Conservation (phyloP, 192 early-diverging fungal species). For the Podila verticillata region DNA sequence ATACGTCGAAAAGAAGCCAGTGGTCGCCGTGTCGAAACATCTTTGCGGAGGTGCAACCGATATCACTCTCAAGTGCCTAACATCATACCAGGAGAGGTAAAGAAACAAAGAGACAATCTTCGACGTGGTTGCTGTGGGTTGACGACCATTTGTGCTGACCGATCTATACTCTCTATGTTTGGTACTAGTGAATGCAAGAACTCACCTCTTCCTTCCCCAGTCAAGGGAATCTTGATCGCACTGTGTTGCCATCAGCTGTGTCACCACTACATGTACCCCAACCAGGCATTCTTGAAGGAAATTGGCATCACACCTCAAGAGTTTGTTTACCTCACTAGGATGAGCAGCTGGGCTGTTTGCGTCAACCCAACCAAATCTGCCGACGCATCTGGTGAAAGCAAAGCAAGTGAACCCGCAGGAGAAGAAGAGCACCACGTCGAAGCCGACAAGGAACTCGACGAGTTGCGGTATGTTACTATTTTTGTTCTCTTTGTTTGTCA, state of each 20-base stretch:
- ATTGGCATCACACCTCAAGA: constrained; percentile 59
- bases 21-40: constrained; percentile 89
- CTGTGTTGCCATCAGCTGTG: constrained; percentile 92
- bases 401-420: constrained; percentile 26
- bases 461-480: constrained; percentile 50
- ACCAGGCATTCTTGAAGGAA: constrained; percentile 68
- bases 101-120: not conserved
- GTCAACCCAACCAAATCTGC: constrained; percentile 38
- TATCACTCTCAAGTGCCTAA: constrained; percentile 79
- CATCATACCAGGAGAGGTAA: constrained; percentile 52
- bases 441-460: constrained; percentile 49
- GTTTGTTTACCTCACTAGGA: constrained; percentile 71
- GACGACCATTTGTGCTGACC: too few relatives aligned
- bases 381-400: not conserved
- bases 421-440: constrained; percentile 52
- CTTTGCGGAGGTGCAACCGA: constrained; percentile 93
- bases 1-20: constrained; percentile 55
- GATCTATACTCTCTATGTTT: not conserved
- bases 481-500: not conserved
- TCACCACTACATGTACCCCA: constrained; percentile 74
- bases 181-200: constrained; percentile 9
- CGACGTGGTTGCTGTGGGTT: too few relatives aligned
- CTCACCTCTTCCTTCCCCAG: constrained; percentile 43
- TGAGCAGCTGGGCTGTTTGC: constrained; percentile 85
- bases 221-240: constrained; percentile 82